These are phyloP conservation scores for Lobosporangium transversale DNA, from an alignment of 192 early-diverging fungal species.

Conservation along the genomic window DNA sequence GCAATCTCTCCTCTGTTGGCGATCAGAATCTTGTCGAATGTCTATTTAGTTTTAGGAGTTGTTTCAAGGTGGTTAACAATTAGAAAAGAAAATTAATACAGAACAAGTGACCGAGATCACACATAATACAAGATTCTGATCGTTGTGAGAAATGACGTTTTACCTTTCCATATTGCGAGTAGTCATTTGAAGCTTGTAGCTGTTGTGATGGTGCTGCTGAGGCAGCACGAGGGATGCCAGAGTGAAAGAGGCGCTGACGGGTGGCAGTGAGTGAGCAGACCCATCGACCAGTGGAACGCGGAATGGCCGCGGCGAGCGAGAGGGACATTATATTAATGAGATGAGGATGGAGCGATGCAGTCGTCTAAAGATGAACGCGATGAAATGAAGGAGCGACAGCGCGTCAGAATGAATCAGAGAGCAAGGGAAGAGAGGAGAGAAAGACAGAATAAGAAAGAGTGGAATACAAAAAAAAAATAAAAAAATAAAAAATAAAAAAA, in stretches of 20 bases:
- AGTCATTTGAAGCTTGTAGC: slow-evolving; percentile 24
- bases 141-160: too few species aligned
- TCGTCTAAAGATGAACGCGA: background rate
- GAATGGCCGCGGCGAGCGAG: slow-evolving; percentile 48
- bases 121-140: too few species aligned
- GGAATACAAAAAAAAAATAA: background rate
- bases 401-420: slow-evolving; percentile 7
- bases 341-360: background rate
- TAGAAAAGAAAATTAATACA: too few species aligned
- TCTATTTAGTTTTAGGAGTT: slow-evolving; percentile 46
- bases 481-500: background rate
- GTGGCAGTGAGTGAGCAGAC: slow-evolving; percentile 49
- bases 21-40: slow-evolving; percentile 93
- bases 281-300: slow-evolving; percentile 46
- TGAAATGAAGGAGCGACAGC: slow-evolving; percentile 3
- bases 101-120: too few species aligned
- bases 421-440: background rate
- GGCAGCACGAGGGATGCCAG: slow-evolving; percentile 16
- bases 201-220: slow-evolving; percentile 25
- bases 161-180: slow-evolving; percentile 54
- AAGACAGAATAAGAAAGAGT: slow-evolving; percentile 1
- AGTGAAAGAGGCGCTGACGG: slow-evolving; percentile 52
- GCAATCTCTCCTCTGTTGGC: slow-evolving; percentile 98
- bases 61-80: too few species aligned
- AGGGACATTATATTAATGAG: slow-evolving; percentile 34